Conservation (phyloP, 75 land plant species). For the Ceratopteris richardii region DNA sequence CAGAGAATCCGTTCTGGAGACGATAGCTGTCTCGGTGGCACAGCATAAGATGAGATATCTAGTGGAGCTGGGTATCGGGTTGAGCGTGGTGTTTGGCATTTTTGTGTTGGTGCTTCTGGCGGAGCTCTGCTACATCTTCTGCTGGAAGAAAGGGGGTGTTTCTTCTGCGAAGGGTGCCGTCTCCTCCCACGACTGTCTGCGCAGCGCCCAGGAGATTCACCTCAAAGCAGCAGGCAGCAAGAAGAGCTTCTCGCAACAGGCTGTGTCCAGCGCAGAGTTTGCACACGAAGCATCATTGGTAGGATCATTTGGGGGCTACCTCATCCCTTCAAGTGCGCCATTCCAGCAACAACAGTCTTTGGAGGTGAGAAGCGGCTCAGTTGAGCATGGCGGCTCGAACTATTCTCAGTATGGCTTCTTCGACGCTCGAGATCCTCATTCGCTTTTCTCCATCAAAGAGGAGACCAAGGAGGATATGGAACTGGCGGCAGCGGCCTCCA, state of each 20-base stretch:
- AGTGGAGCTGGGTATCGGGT: neutral
- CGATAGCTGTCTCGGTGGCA: no score
- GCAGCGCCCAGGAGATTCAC: neutral
- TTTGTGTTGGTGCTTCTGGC: neutral
- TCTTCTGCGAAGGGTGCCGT: neutral
- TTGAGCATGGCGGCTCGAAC: no score
- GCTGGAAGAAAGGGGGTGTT: neutral
- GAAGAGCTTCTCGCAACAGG: neutral
- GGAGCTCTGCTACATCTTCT: neutral
- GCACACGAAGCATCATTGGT: neutral
- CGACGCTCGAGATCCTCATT: neutral
- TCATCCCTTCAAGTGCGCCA: neutral
- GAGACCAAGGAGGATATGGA: slow-evolving; percentile 4
- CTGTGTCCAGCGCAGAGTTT: neutral
- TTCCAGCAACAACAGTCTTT: neutral
- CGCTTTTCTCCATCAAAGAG: neutral
- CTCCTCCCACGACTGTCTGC: neutral
- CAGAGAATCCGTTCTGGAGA: no score
- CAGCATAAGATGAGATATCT: neutral
- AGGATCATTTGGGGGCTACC: slow-evolving; percentile 3
- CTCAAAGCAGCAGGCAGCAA: neutral
- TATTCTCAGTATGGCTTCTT: no score
- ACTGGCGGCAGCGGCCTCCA: neutral
- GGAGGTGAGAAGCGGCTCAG: neutral
- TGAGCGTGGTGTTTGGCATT: neutral